Conservation (phyloP, 257 asterid species). For the Avicennia marina region DNA sequence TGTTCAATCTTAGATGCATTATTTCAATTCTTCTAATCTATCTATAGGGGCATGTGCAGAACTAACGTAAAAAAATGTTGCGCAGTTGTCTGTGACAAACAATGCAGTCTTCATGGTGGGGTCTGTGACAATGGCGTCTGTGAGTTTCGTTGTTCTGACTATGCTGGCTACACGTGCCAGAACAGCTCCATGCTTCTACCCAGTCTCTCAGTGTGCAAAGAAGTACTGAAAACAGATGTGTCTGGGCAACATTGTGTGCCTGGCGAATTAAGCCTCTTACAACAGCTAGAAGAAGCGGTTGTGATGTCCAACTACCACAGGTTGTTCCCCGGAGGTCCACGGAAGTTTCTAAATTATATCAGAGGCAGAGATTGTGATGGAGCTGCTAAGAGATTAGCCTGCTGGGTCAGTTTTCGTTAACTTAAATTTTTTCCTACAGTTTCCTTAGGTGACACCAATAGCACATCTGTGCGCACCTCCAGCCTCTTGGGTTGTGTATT, state of each 20-base stretch:
- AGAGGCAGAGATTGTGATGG: slow-evolving; percentile 95
- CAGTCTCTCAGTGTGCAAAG: slow-evolving; percentile 81
- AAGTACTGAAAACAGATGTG: slow-evolving; percentile 62
- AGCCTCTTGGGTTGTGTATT: too few species aligned
- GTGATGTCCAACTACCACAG: slow-evolving; percentile 99
- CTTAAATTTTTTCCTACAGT: neutral
- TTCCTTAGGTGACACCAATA: too few species aligned
- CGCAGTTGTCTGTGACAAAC: slow-evolving; percentile 91
- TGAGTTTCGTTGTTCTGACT: slow-evolving; percentile 97
- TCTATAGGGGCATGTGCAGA: too few species aligned
- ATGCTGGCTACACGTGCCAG: slow-evolving; percentile 98
- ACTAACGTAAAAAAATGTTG: too few species aligned
- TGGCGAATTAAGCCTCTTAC: slow-evolving; percentile 76
- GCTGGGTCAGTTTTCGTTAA: slow-evolving; percentile 96
- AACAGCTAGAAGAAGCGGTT: slow-evolving; percentile 94
- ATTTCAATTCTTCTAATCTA: too few species aligned
- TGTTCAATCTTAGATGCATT: too few species aligned
- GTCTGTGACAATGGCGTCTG: slow-evolving; percentile 95
- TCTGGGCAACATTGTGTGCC: slow-evolving; percentile 94
- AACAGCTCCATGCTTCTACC: slow-evolving; percentile 90
- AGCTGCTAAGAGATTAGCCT: slow-evolving; percentile 92
- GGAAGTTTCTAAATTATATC: slow-evolving; percentile 74
- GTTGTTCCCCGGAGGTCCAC: slow-evolving; percentile 91
- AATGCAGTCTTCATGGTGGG: slow-evolving; percentile 99
- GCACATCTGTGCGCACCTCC: too few species aligned